Percentiles rank a stretch among this genome's conserved stretches.
phyloP scores from a whole-genome alignment of 208 protist genomes.

The Crithidia fasciculata region DNA sequence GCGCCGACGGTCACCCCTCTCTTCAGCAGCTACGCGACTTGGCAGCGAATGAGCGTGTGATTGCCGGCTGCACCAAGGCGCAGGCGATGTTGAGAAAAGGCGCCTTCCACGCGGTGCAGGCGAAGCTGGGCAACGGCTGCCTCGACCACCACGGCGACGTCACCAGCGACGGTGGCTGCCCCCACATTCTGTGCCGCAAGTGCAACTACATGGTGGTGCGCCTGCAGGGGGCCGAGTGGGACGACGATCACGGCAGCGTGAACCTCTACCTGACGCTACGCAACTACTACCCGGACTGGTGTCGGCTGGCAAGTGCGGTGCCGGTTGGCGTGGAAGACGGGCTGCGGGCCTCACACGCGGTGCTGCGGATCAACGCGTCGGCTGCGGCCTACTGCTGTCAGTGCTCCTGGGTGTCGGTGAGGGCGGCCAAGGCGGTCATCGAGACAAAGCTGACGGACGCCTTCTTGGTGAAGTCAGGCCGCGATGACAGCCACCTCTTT shows the following conservation, averaged over 20 bases:
- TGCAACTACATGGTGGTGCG: slow-evolving; percentile 85
- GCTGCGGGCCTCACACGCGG: slow-evolving; percentile 13
- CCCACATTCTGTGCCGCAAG: slow-evolving; percentile 65
- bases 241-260: slow-evolving; percentile 49
- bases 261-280: slow-evolving; percentile 86
- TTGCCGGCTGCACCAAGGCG: not conserved
- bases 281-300: slow-evolving; percentile 91
- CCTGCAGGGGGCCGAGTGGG: slow-evolving; percentile 79
- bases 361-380: slow-evolving; percentile 34
- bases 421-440: slow-evolving; percentile 41
- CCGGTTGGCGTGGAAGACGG: slow-evolving; percentile 51
- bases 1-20: slow-evolving; percentile 37
- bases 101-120: slow-evolving; percentile 63
- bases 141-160: slow-evolving; percentile 48
- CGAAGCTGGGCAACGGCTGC: slow-evolving; percentile 69
- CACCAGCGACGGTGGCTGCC: slow-evolving; percentile 61
- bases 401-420: slow-evolving; percentile 85
- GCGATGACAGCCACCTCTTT: slow-evolving; percentile 43
- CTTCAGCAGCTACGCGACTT: slow-evolving; percentile 46
- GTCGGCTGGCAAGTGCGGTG: slow-evolving; percentile 56
- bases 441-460: slow-evolving; percentile 63
- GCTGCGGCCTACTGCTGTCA: slow-evolving; percentile 88
- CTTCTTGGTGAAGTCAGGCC: slow-evolving; percentile 4
- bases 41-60: slow-evolving; percentile 35
- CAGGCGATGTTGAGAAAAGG: slow-evolving; percentile 42